phyloP scores from a whole-genome alignment of 345 rosid species.

The Arabidopsis thaliana region TAIR10.1 NC_003074.8:17781501-17782000 shows the following conservation, averaged over 20 bases:
- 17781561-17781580: not conserved
- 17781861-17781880: constrained; percentile 73
- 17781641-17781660: not conserved
- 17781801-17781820: constrained; percentile 90
- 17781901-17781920: constrained; percentile 76
- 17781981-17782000: constrained; percentile 95
- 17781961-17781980: constrained; percentile 82
- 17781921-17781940: constrained; percentile 92
- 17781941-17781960: constrained; percentile 96
- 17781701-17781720: constrained; percentile 94
- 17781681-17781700: constrained; percentile 34
- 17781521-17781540: not conserved
- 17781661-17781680: constrained; percentile 26
- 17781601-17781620: not conserved
- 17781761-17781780: constrained; percentile 80
- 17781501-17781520: constrained; percentile 1
- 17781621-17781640: not conserved
- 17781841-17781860: constrained; percentile 86
- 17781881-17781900: constrained; percentile 70
- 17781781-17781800: constrained; percentile 86
- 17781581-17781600: not conserved
- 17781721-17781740: constrained; percentile 82
- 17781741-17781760: constrained; percentile 81
- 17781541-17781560: not conserved
- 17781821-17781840: constrained; percentile 76